Base-by-base conservation (phyloP, 2,329 filamentous ascomycete genomes). In the Clonostachys sp. region DNA sequence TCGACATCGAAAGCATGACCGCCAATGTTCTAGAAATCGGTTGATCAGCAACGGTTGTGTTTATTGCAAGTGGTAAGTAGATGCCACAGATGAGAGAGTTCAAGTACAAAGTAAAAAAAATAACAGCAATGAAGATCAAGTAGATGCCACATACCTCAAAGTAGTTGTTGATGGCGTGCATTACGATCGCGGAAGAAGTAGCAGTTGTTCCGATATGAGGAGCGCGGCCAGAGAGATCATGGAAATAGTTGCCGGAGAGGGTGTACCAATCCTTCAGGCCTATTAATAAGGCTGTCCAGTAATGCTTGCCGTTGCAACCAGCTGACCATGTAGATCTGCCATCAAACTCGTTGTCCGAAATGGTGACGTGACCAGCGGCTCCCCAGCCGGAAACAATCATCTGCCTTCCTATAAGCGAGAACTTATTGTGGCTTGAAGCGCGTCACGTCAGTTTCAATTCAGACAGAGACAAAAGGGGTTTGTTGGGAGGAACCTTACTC, bases 91-190 rank as follows among this genome's bases (percentile, higher is more conserved):
- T 8, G 24, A 24, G 8, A 10, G 24, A 30, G 8, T 5, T 10
- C 9, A 5, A 30, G 9, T 30, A 30, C 3, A 10, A 30, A 30
- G 24, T 24, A 9, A 30, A 30, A 30, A 30, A 30, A 24, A 24
- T 2, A 24, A 5, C 9, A 30, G 9, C 9, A 10, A 30, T 30
- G 3, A 30, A 30, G 2, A 30, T 30, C 10, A 24, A 30, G 24
- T 30, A 10, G 9, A 30, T 30, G 9, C 9, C 24, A 30, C 9
- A 9, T 30, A 30, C 24, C 36, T 39, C 70, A 67, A 71, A 82
- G 72, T 77, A 81, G 71, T 83, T 83, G 74, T 82, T 83, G 59
- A 81, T 76, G 40, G 75, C 76, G 4, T 39, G 36, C 62, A 84
- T 80, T 46, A 83, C 62, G 62, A 83, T 80, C 41, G 81, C 71